phyloP scores from a whole-genome alignment of 2,329 filamentous ascomycete genomes.

The Cercospora beticola region DNA sequence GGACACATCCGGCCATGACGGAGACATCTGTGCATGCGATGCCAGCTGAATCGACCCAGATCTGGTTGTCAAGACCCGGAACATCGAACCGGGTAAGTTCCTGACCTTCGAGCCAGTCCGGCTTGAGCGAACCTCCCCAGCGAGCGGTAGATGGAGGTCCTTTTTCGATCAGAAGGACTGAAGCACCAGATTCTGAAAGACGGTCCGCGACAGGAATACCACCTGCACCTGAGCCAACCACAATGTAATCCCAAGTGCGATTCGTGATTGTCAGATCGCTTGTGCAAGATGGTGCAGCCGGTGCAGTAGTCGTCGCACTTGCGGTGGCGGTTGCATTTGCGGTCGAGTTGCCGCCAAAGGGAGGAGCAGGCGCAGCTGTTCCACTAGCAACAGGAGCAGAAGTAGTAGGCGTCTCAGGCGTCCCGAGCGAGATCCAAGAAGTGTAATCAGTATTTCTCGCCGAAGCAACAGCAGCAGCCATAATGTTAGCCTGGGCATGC shows the following conservation, averaged over 20 bases:
- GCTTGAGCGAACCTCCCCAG: conserved; percentile 62
- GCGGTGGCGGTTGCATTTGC: conserved; percentile 23
- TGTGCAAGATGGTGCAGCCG: conserved; percentile 25
- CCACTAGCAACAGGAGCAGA: conserved; percentile 40
- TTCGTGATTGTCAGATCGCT: conserved; percentile 37
- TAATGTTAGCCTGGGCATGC: conserved; percentile 59
- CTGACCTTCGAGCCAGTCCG: conserved; percentile 61
- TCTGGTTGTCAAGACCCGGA: conserved; percentile 69
- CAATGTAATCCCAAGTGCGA: conserved; percentile 61
- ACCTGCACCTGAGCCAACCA: conserved; percentile 62
- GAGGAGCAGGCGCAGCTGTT: conserved; percentile 12
- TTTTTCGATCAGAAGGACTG: conserved; percentile 58
- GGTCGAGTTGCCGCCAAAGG: conserved; percentile 15
- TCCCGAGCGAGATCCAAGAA: conserved; percentile 40
- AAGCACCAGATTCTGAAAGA: conserved; percentile 64
- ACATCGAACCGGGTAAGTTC: conserved; percentile 70
- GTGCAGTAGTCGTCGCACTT: conserved; percentile 23
- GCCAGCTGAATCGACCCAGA: conserved; percentile 63
- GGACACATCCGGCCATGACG: conserved; percentile 69
- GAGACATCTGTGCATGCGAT: conserved; percentile 69
- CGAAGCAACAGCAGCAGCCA: conserved; percentile 47
- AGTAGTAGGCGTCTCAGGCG: conserved; percentile 39
- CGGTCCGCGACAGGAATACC: conserved; percentile 61
- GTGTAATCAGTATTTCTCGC: conserved; percentile 49
- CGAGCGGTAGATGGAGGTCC: conserved; percentile 59